phyloP scores from a whole-genome alignment of 257 asterid species.

The Solanum microdontum region DNA sequence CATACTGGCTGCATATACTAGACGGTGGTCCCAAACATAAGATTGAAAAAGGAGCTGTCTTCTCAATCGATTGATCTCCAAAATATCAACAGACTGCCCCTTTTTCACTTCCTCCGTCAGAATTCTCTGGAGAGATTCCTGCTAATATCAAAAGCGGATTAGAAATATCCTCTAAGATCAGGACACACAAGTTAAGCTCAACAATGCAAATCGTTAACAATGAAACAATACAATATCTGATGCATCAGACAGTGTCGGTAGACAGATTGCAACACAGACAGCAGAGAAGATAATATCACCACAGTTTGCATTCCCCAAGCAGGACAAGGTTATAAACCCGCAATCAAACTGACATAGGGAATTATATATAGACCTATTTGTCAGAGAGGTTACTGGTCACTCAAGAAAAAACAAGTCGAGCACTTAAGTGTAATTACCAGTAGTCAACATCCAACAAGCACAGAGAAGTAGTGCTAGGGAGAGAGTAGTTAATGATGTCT shows the following conservation, averaged over 20 bases:
- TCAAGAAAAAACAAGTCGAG: neutral
- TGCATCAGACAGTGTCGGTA: neutral
- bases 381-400: neutral
- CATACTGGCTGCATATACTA: slow-evolving; percentile 46
- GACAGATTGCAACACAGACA: neutral
- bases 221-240: neutral
- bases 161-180: neutral
- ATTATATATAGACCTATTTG: neutral
- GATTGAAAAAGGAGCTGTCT: slow-evolving; percentile 72
- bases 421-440: neutral
- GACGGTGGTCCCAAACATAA: slow-evolving; percentile 81
- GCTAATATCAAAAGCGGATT: slow-evolving; percentile 21
- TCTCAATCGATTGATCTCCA: slow-evolving; percentile 71
- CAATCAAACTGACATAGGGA: neutral
- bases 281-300: neutral
- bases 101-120: slow-evolving; percentile 39
- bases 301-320: neutral
- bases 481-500: neutral
- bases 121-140: slow-evolving; percentile 58
- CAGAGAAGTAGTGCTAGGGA: neutral
- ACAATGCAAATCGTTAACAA: neutral
- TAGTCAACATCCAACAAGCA: neutral
- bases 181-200: neutral
- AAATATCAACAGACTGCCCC: slow-evolving; percentile 65
- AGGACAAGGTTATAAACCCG: neutral